These are phyloP conservation scores for Glomus cerebriforme DNA, from an alignment of 192 early-diverging fungal species.

Conservation along the genomic window DNA sequence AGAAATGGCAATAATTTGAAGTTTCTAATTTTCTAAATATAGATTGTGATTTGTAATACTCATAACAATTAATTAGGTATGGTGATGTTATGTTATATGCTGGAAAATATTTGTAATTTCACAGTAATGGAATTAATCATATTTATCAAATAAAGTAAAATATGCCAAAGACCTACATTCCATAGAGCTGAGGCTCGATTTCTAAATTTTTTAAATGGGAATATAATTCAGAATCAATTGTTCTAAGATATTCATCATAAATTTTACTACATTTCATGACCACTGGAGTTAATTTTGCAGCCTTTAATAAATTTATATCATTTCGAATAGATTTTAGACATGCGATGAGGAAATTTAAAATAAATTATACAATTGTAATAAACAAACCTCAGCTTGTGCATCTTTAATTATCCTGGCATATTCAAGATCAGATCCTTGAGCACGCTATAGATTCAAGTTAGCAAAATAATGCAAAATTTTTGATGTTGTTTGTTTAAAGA, in stretches of 20 bases:
- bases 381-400: slow-evolving; percentile 24
- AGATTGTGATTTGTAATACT: too few relatives aligned
- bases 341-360: too few relatives aligned
- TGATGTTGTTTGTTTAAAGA: background rate
- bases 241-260: slow-evolving; percentile 68
- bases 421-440: slow-evolving; percentile 22
- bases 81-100: background rate
- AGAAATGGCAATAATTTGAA: background rate
- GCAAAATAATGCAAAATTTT: background rate
- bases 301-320: slow-evolving; percentile 26
- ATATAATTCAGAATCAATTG: slow-evolving; percentile 72
- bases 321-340: background rate
- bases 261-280: slow-evolving; percentile 72
- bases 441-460: slow-evolving; percentile 13
- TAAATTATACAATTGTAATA: background rate
- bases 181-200: slow-evolving; percentile 95
- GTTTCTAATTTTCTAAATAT: background rate
- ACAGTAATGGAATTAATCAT: background rate
- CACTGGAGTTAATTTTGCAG: slow-evolving; percentile 64
- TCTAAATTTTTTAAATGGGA: slow-evolving; percentile 68
- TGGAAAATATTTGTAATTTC: background rate
- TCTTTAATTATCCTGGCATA: slow-evolving; percentile 7
- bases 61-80: background rate
- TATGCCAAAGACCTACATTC: slow-evolving; percentile 60
- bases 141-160: background rate